phyloP scores from a whole-genome alignment of 371 early-diverging fungal species.

The Apophysomyces elegans region DNA sequence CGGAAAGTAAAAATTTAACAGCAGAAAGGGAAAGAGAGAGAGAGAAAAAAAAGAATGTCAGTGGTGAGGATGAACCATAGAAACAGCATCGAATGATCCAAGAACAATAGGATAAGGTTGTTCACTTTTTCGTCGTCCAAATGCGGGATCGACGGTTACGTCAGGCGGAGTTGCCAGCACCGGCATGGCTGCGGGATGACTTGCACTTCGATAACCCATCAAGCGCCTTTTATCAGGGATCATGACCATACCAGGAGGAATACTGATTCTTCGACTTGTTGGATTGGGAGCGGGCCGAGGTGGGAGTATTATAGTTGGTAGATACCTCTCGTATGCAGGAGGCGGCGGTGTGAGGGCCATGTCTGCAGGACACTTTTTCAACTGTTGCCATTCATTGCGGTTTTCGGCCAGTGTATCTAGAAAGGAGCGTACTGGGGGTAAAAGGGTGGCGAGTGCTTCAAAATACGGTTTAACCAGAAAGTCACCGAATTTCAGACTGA shows the following conservation, averaged over 20 bases:
- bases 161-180: constrained; percentile 1
- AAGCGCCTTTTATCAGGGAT: constrained; percentile 32
- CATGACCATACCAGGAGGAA: constrained; percentile 51
- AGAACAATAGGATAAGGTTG: constrained; percentile 2
- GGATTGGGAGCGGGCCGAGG: constrained; percentile 22
- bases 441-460: constrained; percentile 68
- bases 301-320: constrained; percentile 27
- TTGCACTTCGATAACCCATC: constrained; percentile 3
- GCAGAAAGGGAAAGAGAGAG: background rate
- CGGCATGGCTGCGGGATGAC: constrained; percentile 15
- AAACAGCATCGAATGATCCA: background rate
- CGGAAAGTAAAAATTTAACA: background rate
- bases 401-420: constrained; percentile 42
- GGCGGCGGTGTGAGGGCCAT: constrained; percentile 23
- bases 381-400: constrained; percentile 46
- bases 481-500: constrained; percentile 81
- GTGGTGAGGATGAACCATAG: background rate
- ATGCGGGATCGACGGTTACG: background rate
- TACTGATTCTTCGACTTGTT: constrained; percentile 40
- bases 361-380: constrained; percentile 29
- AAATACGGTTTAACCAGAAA: constrained; percentile 83
- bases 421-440: constrained; percentile 58
- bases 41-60: background rate
- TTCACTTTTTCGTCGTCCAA: constrained; percentile 10
- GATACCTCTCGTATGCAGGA: constrained; percentile 21